Conservation (phyloP, 1,284 basidiomycete species). For the Apiotrichum sp. region DNA sequence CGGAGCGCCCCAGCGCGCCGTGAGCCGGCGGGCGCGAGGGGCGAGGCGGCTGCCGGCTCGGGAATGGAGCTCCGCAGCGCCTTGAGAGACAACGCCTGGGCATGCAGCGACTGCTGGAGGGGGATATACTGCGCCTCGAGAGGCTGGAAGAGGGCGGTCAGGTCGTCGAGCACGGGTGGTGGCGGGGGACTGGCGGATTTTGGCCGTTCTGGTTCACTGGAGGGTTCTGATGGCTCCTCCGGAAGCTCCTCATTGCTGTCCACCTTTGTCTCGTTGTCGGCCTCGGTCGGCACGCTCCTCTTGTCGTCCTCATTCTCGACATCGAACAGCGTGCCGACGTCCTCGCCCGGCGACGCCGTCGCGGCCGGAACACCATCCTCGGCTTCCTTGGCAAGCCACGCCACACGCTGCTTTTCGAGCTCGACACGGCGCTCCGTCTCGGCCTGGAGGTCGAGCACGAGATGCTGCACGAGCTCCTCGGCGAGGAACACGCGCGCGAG, state of each 20-base stretch:
- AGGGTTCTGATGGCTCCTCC: background rate
- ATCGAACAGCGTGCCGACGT: constrained; percentile 3
- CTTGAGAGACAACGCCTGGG: constrained; percentile 36
- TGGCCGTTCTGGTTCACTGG: background rate
- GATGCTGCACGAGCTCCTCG: constrained; percentile 55
- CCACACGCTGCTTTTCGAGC: constrained; percentile 50
- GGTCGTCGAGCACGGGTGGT: constrained; percentile 15
- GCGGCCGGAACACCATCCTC: constrained; percentile 22
- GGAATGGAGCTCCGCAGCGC: constrained; percentile 25
- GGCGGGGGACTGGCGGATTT: background rate
- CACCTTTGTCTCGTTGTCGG: background rate
- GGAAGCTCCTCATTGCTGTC: background rate
- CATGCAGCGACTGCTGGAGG: constrained; percentile 39
- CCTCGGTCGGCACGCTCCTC: background rate
- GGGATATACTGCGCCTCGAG: constrained; percentile 29
- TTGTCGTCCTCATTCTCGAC: constrained; percentile 6
- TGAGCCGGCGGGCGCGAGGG: constrained; percentile 1
- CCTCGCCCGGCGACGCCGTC: constrained; percentile 1
- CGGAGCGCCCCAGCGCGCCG: constrained; percentile 15
- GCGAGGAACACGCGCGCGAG: constrained; percentile 58
- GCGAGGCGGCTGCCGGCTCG: constrained; percentile 8
- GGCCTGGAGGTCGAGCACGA: constrained; percentile 60
- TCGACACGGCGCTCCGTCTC: constrained; percentile 59
- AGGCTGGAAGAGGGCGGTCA: constrained; percentile 28
- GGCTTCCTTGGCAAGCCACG: constrained; percentile 43